These are phyloP conservation scores for Metschnikowia lochheadii DNA, from an alignment of 805 yeast genomes.

Conservation along the genomic window DNA sequence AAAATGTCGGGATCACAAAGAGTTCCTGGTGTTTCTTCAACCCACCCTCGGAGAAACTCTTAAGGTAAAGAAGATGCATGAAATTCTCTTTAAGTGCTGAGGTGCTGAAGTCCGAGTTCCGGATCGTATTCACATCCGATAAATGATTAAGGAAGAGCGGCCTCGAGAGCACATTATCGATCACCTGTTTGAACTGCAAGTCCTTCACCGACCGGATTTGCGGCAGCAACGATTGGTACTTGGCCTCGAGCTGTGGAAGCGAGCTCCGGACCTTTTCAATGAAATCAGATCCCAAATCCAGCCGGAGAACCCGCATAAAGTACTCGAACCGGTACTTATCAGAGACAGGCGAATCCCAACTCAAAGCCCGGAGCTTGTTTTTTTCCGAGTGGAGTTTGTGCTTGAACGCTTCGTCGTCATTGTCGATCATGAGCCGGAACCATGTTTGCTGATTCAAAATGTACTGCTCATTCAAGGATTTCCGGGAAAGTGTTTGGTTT, in stretches of 20 bases:
- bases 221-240: constrained; percentile 24
- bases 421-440: constrained; percentile 21
- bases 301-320: constrained; percentile 23
- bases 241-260: constrained; percentile 19
- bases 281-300: constrained; percentile 16
- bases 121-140: constrained; percentile 1
- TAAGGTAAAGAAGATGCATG: constrained; percentile 31
- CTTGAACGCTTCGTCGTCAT: constrained; percentile 21
- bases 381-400: constrained; percentile 28
- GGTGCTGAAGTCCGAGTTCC: constrained; percentile 3
- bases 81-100: constrained; percentile 22
- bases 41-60: constrained; percentile 35
- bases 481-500: constrained; percentile 18
- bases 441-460: constrained; percentile 26
- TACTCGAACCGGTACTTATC: constrained; percentile 24
- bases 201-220: constrained; percentile 29
- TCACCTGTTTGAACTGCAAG: constrained; percentile 28
- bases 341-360: constrained; percentile 37
- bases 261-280: constrained; percentile 18
- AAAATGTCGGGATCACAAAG: constrained; percentile 35
- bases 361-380: constrained; percentile 27
- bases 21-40: constrained; percentile 37
- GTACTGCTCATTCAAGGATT: constrained; percentile 17
- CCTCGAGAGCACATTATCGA: constrained; percentile 21
- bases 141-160: constrained; percentile 30